Evolutionary conservation across 2,329 filamentous ascomycete species (phyloP), one percentile per base, ranked within the genome.

Genomic region (Rutstroemia sp.): DNA sequence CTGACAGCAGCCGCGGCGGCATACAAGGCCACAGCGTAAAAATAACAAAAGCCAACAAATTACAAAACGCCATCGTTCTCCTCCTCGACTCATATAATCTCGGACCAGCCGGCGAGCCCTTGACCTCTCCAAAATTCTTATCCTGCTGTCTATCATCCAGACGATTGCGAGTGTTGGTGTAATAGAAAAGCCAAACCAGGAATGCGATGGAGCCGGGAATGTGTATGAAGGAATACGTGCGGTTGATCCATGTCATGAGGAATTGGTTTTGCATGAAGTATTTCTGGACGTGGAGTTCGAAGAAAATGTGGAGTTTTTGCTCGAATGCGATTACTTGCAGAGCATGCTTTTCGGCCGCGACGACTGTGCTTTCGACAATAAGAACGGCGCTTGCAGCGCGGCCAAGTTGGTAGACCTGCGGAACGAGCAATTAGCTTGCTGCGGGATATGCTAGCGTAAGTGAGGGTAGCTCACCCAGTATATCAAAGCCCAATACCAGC

Each of bases 131-230:
- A n/a, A 64, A 61, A 21, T 69, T 64, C 49, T 73, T 73, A 45
- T 71, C 73, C 5, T 66, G 59, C 36, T 73, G 72, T 19, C 68
- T 44, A 44, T 19, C 17, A 3, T 17, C 17, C 5, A 21, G 17
- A 9, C 40, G 40, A 19, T 44, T 44, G 65, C 77, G 77, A 7
- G 82, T 84, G 23, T 83, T 87, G 48, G 84, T 88, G 67, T 86
- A 79, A 72, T 86, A 87, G 72, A 82, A 89, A 4, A 89, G 76
- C 66, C 81, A 78, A 39, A 82, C 76, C 23, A 83, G 74, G 66
- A 88, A 90, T 46, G 85, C 76, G 61, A 89, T 89, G 5, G 86
- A 89, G 14, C 85, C 86, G 0, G 86, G 87, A 57, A 89, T 89
- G 69, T 89, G 87, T 65, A 90, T 88, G 71, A 88, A 89, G 5